Base-by-base conservation (phyloP, 129 eudicot species). In the Tagetes patula region DNA sequence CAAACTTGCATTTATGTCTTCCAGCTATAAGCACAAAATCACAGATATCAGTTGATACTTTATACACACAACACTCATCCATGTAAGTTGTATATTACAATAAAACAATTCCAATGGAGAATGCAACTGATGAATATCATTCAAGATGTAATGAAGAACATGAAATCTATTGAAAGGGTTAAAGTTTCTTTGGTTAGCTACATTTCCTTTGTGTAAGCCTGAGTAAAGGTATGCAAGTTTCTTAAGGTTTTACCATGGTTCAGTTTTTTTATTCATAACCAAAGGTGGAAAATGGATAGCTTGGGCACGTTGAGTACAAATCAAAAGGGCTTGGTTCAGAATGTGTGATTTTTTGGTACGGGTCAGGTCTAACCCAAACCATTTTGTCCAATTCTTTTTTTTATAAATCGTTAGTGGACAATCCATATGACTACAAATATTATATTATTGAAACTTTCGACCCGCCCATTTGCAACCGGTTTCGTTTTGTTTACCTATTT, bases 1-100 rank as follows among this genome's bases (percentile, higher is more conserved):
- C 88, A 95, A 81, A 80, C 99, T 95, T 77, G 99, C 99, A 83
- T 95, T 90, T 78, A 95, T 95, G 86, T 95, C 99, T 80, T 95
- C 99, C 90, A 95, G 80, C 99, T 95, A 85, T 54, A 70, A 85
- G 90, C 93, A 71, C 33, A 67, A 62, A 79, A 71, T 78, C 27
- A 63, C 59, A 79, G 42, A 81, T 48, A 83, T 79, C 72, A 88
- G 73, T 68, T 65, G n/a, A n/a, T 61, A 53, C 64, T 68, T 65
- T 32, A n/a, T 61, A 53, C 64, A 64, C 49, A 71, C 45, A 70
- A 14, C 6, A 40, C 20, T 54, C 67, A 76, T 76, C 30, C 31
- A 55, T 33, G 41, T 37, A 67, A 76, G 69, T 56, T 67, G 39
- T 40, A 67, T 3, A 42, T 2, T 11, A 76, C 48, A 76, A 34